A percentile compares a stretch with the other conserved stretches of the same genome.
Conservation (phyloP, 768 basidiomycete genomes). For the Tylopilus vinaceipallidus region DNA sequence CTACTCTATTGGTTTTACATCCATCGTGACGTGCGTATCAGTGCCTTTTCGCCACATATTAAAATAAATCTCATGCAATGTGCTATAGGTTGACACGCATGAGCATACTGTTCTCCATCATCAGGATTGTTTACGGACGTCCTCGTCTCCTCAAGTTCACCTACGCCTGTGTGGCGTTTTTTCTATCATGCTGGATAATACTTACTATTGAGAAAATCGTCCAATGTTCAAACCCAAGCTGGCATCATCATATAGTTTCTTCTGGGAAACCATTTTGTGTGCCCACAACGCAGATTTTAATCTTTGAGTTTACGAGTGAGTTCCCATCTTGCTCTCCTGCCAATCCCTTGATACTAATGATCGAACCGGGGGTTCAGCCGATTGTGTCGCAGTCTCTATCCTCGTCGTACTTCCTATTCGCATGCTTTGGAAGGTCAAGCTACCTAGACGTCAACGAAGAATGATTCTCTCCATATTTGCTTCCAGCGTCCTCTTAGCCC, state of each 20-base stretch:
- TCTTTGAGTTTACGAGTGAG: conserved; percentile 19
- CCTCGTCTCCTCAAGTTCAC: conserved; percentile 7
- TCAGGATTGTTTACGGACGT: conserved; percentile 10
- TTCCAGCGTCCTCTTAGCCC: conserved; percentile 16
- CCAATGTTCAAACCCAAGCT: conserved; percentile 8
- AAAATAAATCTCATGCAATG: too few relatives aligned
- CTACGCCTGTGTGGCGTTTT: conserved; percentile 7
- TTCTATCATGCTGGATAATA: conserved; percentile 2
- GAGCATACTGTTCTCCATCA: conserved; percentile 22
- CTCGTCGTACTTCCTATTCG: conserved; percentile 18
- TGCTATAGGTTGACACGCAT: conserved; percentile 18
- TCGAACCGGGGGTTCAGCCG: conserved; percentile 3
- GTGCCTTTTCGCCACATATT: not conserved
- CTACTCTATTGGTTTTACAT: conserved; percentile 9
- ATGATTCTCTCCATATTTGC: conserved; percentile 25
- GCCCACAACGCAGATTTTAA: not conserved
- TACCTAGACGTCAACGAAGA: conserved; percentile 19
- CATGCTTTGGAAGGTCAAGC: conserved; percentile 22
- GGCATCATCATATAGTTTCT: conserved; percentile 1
- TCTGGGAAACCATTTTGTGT: conserved; percentile 12
- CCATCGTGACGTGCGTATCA: conserved; percentile 6
- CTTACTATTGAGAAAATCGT: conserved; percentile 8
- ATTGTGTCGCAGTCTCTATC: conserved; percentile 15
- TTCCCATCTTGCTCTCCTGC: not conserved
- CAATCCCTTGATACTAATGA: not conserved